Evolutionary conservation across 805 yeast genomes (phyloP), one percentile per base, ranked within the genome.

Genomic region (Metschnikowia cubensis): DNA sequence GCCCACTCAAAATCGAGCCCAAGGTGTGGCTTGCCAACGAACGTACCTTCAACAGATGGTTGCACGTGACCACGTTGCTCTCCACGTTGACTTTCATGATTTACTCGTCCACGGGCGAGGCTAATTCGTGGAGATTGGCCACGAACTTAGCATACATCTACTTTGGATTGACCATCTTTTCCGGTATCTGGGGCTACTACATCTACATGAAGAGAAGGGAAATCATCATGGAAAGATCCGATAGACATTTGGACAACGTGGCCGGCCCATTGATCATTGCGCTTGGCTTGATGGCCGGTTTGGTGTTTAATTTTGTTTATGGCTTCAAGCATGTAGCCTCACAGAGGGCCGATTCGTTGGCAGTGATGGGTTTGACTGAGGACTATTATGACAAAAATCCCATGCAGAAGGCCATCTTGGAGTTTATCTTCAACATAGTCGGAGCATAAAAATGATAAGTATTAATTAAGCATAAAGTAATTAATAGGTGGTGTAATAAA

Each of bases 11-110:
- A 69, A 91, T 94, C 51, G 99, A 94, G 73, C 95, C 98, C 31
- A 94, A 94, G 65, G 99, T 94, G 13, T 94, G 98, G 97, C 77
- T 94, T 56, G 99, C 99, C 29, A 94, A 94, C 64, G 99, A 94
- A 73, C 85, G 99, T 68, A 94, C 99, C 3, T 92, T 91, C 73
- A 85, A 89, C 74, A 81, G 95, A 68, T 94, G 99, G 99, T 75
- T 94, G 57, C 90, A 86, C 56, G 92, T 92, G 20, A 87, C 96
- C 13, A 82, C 95, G 0, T 73, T 94, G 64, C 76, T 94, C 58
- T 83, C 96, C 18, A 84, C 91, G 0, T 71, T 94, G 60, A 89
- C 98, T 0, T 90, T 91, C 63, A 77, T 94, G 14, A 80, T 94
- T 49, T 88, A 88, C 71, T 80, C 84, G 37, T 84, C 96, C 10